These are phyloP conservation scores for Strigomonas culicis DNA, from an alignment of 208 protist genomes.

Conservation along the genomic window DNA sequence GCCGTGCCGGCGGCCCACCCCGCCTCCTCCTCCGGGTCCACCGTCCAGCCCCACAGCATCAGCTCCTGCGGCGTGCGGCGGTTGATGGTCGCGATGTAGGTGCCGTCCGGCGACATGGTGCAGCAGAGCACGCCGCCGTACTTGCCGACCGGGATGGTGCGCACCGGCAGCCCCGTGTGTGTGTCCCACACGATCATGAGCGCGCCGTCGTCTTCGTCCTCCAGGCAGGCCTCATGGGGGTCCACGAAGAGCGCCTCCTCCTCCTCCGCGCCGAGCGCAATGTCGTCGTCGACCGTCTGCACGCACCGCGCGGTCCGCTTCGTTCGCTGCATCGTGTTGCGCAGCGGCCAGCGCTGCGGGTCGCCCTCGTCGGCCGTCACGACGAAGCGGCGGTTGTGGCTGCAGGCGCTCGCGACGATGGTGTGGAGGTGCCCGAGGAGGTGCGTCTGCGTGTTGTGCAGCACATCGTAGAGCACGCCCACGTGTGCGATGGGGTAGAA, in stretches of 20 bases:
- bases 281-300: slow-evolving; percentile 18
- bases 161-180: slow-evolving; percentile 72
- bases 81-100: slow-evolving; percentile 90
- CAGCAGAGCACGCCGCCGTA: slow-evolving; percentile 85
- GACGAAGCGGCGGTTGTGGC: slow-evolving; percentile 85
- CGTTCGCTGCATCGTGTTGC: slow-evolving; percentile 14
- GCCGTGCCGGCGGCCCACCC: not conserved
- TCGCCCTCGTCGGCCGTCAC: slow-evolving; percentile 90
- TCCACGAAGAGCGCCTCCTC: slow-evolving; percentile 43
- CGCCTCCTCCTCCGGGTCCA: slow-evolving; percentile 5
- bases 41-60: slow-evolving; percentile 92
- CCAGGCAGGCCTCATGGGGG: slow-evolving; percentile 42
- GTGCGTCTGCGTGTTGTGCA: slow-evolving; percentile 82
- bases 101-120: slow-evolving; percentile 85
- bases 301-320: slow-evolving; percentile 1
- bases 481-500: slow-evolving; percentile 92
- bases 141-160: slow-evolving; percentile 64
- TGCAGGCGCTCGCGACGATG: slow-evolving; percentile 75
- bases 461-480: slow-evolving; percentile 90
- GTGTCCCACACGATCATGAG: slow-evolving; percentile 95
- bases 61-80: slow-evolving; percentile 78
- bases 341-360: slow-evolving; percentile 18
- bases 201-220: slow-evolving; percentile 77
- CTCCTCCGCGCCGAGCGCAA: slow-evolving; percentile 26
- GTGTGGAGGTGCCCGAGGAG: slow-evolving; percentile 89